Percentiles rank a stretch among this genome's conserved stretches.
phyloP scores from a whole-genome alignment of 129 eudicot species.

The Tanacetum coccineum region DNA sequence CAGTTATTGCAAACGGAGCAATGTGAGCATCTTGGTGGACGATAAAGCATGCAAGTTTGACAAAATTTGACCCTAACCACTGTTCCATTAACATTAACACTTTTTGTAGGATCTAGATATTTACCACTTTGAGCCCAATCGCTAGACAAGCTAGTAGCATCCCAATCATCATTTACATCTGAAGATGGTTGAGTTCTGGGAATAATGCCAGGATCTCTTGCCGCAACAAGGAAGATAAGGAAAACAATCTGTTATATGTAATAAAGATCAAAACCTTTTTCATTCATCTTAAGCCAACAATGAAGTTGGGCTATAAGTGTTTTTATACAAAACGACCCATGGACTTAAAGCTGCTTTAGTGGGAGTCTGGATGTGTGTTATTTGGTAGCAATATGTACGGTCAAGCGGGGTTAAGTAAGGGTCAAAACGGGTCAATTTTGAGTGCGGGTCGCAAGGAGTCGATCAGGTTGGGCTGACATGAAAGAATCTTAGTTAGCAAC shows the following conservation, averaged over 20 bases:
- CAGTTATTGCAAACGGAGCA: conserved; percentile 69
- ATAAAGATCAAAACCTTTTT: too few relatives aligned
- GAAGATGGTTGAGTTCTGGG: conserved; percentile 51
- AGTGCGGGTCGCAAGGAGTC: too few relatives aligned
- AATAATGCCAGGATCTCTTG: conserved; percentile 55
- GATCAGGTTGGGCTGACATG: too few relatives aligned
- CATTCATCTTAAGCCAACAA: not conserved
- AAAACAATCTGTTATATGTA: conserved; percentile 35
- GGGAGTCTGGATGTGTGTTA: too few relatives aligned
- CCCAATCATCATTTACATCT: conserved; percentile 45
- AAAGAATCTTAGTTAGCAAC: too few relatives aligned
- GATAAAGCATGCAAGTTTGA: conserved; percentile 60
- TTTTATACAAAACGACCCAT: not conserved
- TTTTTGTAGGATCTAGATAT: conserved; percentile 44
- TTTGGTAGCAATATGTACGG: conserved; percentile 2
- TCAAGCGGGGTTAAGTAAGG: too few relatives aligned
- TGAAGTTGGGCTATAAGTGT: conserved; percentile 3
- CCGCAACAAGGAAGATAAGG: conserved; percentile 53
- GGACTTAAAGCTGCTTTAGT: not conserved
- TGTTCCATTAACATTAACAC: conserved; percentile 43
- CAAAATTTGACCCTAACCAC: conserved; percentile 57
- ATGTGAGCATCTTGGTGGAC: conserved; percentile 78
- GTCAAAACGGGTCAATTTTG: too few relatives aligned
- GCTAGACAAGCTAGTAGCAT: conserved; percentile 39
- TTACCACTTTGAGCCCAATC: conserved; percentile 49